Evolutionary conservation across 345 rosid genomes (phyloP).

Genomic region (Gossypium anomalum): DNA sequence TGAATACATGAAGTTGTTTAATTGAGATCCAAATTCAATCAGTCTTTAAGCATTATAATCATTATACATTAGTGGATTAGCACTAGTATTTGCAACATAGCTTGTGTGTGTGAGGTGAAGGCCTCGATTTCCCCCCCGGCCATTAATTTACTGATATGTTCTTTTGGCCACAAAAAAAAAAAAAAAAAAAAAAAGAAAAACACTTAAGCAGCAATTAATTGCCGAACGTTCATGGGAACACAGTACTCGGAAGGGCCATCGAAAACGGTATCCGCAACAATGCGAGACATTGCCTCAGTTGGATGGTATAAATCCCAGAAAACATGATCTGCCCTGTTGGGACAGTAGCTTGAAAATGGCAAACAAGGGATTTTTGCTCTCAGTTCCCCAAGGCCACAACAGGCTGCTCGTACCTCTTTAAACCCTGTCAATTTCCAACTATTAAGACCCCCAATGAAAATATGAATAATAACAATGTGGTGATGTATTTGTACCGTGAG

Average conservation of each 20-base stretch:
- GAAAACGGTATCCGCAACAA: neutral
- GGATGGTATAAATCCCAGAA: conserved; percentile 3
- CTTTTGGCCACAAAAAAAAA: no score
- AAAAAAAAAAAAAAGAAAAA: no score
- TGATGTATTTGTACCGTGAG: neutral
- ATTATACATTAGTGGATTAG: no score
- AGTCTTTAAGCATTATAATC: no score
- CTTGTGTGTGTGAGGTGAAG: no score
- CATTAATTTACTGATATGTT: no score
- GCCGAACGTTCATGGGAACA: neutral
- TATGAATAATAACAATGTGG: neutral
- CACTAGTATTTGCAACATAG: no score
- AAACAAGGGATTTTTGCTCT: neutral
- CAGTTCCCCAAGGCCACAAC: neutral
- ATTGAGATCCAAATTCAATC: no score
- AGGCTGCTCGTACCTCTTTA: neutral
- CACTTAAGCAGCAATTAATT: neutral
- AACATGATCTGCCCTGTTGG: neutral
- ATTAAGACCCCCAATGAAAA: neutral
- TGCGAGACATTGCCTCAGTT: neutral
- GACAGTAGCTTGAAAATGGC: neutral
- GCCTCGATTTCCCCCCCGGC: no score
- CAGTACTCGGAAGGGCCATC: neutral
- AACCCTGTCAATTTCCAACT: neutral
- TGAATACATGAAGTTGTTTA: no score